Conservation (phyloP, 257 asterid genomes). For the Nicotiana noctiflora region DNA sequence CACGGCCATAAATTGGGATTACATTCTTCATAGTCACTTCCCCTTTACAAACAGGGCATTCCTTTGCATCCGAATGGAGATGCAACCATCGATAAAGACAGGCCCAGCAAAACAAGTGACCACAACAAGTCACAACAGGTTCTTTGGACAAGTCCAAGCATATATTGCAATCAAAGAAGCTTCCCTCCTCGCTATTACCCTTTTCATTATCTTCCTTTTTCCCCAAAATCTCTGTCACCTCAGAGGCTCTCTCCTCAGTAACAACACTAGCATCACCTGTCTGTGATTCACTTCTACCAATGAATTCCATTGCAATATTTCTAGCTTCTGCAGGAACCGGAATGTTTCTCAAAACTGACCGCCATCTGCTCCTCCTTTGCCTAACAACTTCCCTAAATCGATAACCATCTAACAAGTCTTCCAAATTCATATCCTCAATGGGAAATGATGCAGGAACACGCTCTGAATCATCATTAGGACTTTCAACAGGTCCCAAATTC, state of each 20-base stretch:
- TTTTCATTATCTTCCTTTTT: conserved; percentile 59
- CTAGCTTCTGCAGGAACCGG: conserved; percentile 61
- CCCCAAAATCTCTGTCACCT: conserved; percentile 33
- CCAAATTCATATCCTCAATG: conserved; percentile 56
- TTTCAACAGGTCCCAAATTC: conserved; percentile 78
- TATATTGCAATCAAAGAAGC: conserved; percentile 88
- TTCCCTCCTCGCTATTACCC: conserved; percentile 48
- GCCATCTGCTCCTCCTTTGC: conserved; percentile 59
- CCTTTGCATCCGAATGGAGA: conserved; percentile 81
- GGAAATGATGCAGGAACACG: conserved; percentile 36
- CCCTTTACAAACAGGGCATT: conserved; percentile 96
- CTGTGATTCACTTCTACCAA: conserved; percentile 43
- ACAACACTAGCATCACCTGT: conserved; percentile 76
- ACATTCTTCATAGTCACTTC: conserved; percentile 69
- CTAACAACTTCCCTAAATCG: conserved; percentile 46
- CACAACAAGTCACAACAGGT: conserved; percentile 96
- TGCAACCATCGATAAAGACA: conserved; percentile 91
- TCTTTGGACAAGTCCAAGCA: conserved; percentile 88
- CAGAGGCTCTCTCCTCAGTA: conserved; percentile 38
- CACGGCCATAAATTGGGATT: conserved; percentile 87
- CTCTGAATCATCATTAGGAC: conserved; percentile 40
- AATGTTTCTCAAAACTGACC: conserved; percentile 59
- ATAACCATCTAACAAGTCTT: conserved; percentile 51
- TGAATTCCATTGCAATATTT: conserved; percentile 56
- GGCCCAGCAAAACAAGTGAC: conserved; percentile 96